Evolutionary conservation across 345 rosid species (phyloP).

Genomic region (Pugionium cornutum): DNA sequence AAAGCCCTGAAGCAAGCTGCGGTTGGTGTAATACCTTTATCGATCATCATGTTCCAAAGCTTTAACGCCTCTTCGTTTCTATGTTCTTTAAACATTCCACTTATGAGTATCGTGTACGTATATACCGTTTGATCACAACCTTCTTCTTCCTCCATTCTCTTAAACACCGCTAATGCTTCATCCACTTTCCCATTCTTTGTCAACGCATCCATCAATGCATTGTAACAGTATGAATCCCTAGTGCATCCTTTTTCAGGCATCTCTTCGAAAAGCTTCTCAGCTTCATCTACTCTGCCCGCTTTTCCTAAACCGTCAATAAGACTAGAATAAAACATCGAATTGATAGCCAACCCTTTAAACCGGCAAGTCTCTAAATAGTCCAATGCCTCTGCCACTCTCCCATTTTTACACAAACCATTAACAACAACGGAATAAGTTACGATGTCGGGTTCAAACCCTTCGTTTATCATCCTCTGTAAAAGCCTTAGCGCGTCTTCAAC

Average conservation of each 20-base stretch:
- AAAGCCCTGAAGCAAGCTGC: slow-evolving; percentile 79
- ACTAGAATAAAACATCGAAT: slow-evolving; percentile 71
- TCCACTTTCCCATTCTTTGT: slow-evolving; percentile 61
- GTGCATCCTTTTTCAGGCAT: slow-evolving; percentile 68
- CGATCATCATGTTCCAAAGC: slow-evolving; percentile 82
- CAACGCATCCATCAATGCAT: slow-evolving; percentile 71
- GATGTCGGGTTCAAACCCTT: slow-evolving; percentile 69
- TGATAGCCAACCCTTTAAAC: slow-evolving; percentile 55
- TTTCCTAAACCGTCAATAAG: slow-evolving; percentile 89
- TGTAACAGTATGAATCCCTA: slow-evolving; percentile 78
- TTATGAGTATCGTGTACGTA: slow-evolving; percentile 70
- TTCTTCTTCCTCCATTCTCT: slow-evolving; percentile 73
- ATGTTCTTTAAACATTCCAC: slow-evolving; percentile 61
- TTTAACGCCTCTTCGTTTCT: slow-evolving; percentile 78
- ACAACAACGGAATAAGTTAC: slow-evolving; percentile 74
- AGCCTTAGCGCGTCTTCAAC: slow-evolving; percentile 69
- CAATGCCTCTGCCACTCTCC: slow-evolving; percentile 76
- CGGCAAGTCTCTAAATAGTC: slow-evolving; percentile 50
- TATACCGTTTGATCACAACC: slow-evolving; percentile 77
- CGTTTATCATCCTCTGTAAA: slow-evolving; percentile 71
- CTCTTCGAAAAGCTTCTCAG: slow-evolving; percentile 70
- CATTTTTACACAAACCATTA: slow-evolving; percentile 71
- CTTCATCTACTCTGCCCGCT: slow-evolving; percentile 75
- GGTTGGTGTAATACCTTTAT: slow-evolving; percentile 80
- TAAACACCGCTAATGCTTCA: slow-evolving; percentile 61